phyloP scores from a whole-genome alignment of 2,329 filamentous ascomycete genomes.

The Stemphylium vesicarium region DNA sequence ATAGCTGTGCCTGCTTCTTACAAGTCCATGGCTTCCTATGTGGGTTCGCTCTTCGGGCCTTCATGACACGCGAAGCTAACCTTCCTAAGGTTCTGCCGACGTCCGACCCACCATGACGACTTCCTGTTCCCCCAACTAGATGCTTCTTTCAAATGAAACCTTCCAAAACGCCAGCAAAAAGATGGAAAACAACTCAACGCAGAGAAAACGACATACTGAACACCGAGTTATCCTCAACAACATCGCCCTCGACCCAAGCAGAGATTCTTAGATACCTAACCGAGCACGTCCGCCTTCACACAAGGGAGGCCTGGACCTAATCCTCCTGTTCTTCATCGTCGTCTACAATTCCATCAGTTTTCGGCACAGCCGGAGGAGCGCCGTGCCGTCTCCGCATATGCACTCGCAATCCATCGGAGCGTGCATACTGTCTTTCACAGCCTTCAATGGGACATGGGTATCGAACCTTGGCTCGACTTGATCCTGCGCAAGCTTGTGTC shows the following conservation, averaged over 20 bases:
- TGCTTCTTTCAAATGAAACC: neutral
- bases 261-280: neutral
- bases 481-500: constrained; percentile 28
- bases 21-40: neutral
- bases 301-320: neutral
- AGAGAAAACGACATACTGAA: too few species aligned
- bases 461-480: constrained; percentile 18
- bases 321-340: neutral
- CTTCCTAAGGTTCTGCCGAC: neutral
- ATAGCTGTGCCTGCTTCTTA: neutral
- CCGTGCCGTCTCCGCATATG: constrained; percentile 25
- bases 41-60: neutral
- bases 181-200: neutral
- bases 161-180: neutral
- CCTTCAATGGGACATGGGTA: constrained; percentile 23
- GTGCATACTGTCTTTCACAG: constrained; percentile 32
- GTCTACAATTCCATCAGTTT: neutral
- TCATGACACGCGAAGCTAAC: neutral
- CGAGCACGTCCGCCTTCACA: neutral
- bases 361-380: constrained; percentile 11
- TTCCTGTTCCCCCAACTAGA: neutral
- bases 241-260: neutral
- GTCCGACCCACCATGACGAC: neutral
- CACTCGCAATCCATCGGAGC: constrained; percentile 34
- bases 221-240: too few species aligned